These are phyloP conservation scores for Cercospora zeae-maydis DNA, from an alignment of 2,329 filamentous ascomycete species.

Conservation along the genomic window DNA sequence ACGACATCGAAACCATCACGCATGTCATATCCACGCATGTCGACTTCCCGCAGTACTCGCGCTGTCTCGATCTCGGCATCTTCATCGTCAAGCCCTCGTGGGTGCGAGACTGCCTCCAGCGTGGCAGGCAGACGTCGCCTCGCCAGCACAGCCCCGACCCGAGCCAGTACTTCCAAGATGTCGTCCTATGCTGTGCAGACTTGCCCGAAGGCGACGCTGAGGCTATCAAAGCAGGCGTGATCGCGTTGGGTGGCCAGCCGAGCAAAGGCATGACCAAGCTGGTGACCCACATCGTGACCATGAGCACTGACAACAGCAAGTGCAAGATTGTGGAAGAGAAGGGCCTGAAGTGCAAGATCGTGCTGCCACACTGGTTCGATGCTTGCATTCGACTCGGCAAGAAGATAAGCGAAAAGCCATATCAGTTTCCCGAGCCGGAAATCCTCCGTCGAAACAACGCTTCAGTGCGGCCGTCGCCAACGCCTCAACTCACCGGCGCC, in stretches of 20 bases:
- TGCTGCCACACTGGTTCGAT: constrained; percentile 96
- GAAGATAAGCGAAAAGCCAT: constrained; percentile 83
- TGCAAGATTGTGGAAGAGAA: constrained; percentile 61
- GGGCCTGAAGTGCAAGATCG: constrained; percentile 70
- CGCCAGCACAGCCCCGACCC: constrained; percentile 89
- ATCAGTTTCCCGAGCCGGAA: constrained; percentile 79
- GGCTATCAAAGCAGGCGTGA: constrained; percentile 81
- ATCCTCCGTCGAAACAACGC: constrained; percentile 54
- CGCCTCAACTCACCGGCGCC: constrained; percentile 61
- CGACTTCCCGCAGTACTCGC: constrained; percentile 84
- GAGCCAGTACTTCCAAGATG: constrained; percentile 80
- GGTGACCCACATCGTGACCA: constrained; percentile 85
- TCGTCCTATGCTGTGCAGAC: constrained; percentile 77
- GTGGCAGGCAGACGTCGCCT: constrained; percentile 68
- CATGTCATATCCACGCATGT: constrained; percentile 73
- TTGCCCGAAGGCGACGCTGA: constrained; percentile 85
- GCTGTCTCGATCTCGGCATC: constrained; percentile 71
- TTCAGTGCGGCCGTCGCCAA: constrained; percentile 19
- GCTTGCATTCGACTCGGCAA: constrained; percentile 92
- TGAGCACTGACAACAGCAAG: constrained; percentile 71
- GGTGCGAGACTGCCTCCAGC: constrained; percentile 68
- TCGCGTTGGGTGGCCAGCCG: constrained; percentile 85
- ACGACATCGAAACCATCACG: constrained; percentile 49
- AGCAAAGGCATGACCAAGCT: constrained; percentile 66
- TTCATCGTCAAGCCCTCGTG: constrained; percentile 80